These are phyloP conservation scores for Conticribra guillardii DNA, from an alignment of 108 stramenopile species.

Conservation along the genomic window DNA sequence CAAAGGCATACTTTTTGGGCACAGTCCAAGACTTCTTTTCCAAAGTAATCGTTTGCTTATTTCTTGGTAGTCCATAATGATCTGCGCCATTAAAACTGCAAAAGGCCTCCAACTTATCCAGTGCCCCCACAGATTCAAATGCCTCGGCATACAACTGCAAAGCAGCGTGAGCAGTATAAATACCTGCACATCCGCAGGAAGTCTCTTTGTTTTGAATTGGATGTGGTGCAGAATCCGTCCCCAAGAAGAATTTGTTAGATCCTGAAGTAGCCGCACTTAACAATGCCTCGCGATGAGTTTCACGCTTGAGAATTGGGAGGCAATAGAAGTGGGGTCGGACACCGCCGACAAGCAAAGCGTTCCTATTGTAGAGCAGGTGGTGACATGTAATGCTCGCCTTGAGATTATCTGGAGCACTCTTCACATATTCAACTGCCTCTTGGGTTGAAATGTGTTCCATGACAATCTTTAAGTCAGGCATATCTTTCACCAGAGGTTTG, in stretches of 20 bases:
- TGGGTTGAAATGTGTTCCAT: constrained; percentile 96
- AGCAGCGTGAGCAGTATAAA: constrained; percentile 94
- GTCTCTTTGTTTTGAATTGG: constrained; percentile 75
- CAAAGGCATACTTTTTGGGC: constrained; percentile 84
- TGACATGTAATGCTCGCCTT: constrained; percentile 97
- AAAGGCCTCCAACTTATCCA: constrained; percentile 94
- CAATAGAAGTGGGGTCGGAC: constrained; percentile 98
- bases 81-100: constrained; percentile 86
- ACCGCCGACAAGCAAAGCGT: constrained; percentile 90
- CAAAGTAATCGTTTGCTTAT: constrained; percentile 68
- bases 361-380: constrained; percentile 98
- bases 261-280: constrained; percentile 91
- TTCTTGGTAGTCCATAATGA: constrained; percentile 92
- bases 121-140: constrained; percentile 86
- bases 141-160: constrained; percentile 96
- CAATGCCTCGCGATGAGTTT: constrained; percentile 92
- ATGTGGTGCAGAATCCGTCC: constrained; percentile 99
- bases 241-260: constrained; percentile 93
- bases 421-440: constrained; percentile 94
- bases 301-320: constrained; percentile 97
- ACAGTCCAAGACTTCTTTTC: constrained; percentile 85
- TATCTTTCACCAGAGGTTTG: constrained; percentile 81
- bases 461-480: constrained; percentile 93
- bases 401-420: constrained; percentile 78
- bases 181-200: constrained; percentile 96